phyloP scores from a whole-genome alignment of 1,284 basidiomycete species.

The Apiotrichum brassicae region DNA sequence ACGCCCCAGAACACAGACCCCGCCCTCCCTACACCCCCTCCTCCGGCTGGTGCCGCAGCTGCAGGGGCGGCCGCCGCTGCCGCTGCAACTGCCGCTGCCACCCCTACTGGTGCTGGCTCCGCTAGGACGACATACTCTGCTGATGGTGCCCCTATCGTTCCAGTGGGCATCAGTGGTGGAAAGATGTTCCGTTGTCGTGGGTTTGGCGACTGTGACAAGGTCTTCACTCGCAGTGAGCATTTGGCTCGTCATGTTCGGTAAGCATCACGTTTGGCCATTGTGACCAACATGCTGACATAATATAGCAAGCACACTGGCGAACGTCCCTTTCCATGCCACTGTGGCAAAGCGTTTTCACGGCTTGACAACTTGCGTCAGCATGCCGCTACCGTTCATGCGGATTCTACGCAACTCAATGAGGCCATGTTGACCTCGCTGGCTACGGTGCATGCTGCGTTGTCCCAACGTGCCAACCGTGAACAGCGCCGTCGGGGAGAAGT shows the following conservation, averaged over 20 bases:
- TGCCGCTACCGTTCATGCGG: conserved; percentile 89
- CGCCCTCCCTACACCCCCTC: conserved; percentile 26
- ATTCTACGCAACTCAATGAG: conserved; percentile 77
- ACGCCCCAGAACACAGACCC: conserved; percentile 21
- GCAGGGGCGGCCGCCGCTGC: neutral
- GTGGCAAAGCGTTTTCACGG: conserved; percentile 88
- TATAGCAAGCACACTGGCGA: conserved; percentile 93
- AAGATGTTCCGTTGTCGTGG: conserved; percentile 94
- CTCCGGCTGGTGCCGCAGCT: conserved; percentile 11
- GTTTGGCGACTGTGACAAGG: conserved; percentile 92
- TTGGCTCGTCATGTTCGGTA: conserved; percentile 89
- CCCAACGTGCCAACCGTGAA: conserved; percentile 46
- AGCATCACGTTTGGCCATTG: conserved; percentile 24
- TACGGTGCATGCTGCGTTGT: conserved; percentile 72
- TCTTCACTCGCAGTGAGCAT: conserved; percentile 90
- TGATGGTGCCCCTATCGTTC: conserved; percentile 42
- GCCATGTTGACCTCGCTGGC: conserved; percentile 85
- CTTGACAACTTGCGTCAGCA: conserved; percentile 96
- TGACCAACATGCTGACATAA: conserved; percentile 5
- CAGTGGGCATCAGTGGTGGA: conserved; percentile 45
- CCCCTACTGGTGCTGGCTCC: neutral
- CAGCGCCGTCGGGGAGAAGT: conserved; percentile 44
- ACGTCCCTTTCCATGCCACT: conserved; percentile 90
- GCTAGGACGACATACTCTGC: conserved; percentile 24
- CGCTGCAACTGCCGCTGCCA: conserved; percentile 8